Conservation (phyloP, 164 flowering plant genomes). For the Warburgia ugandensis region DNA sequence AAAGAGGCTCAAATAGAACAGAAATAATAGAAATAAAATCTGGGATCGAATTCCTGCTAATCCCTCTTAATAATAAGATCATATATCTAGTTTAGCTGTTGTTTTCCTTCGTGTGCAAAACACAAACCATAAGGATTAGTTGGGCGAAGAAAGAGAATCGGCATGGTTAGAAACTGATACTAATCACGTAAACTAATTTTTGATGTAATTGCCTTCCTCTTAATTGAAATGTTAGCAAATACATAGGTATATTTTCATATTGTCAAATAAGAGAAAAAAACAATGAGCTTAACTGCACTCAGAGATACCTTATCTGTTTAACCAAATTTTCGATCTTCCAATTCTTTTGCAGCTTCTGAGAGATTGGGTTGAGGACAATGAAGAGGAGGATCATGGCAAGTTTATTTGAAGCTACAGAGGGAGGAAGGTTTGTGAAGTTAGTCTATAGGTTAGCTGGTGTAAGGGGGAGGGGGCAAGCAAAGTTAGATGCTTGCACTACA, state of each 20-base stretch:
- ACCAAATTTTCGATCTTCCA: slow-evolving; percentile 18
- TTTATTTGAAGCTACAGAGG: slow-evolving; percentile 13
- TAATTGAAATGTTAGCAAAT: not conserved
- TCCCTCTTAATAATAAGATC: no score
- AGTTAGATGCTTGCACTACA: slow-evolving; percentile 24
- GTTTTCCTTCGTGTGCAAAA: no score
- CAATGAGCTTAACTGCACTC: not conserved
- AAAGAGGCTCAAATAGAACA: no score
- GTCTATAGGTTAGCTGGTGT: not conserved
- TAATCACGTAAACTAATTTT: not conserved
- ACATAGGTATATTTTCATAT: not conserved
- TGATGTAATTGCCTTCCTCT: not conserved
- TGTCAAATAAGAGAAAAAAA: not conserved
- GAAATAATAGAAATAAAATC: no score
- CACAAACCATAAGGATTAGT: no score
- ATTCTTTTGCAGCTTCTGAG: not conserved
- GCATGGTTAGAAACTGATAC: no score
- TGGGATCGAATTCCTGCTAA: no score
- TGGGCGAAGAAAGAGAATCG: no score
- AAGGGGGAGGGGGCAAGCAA: slow-evolving; percentile 21
- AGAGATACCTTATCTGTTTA: slow-evolving; percentile 34
- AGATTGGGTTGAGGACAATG: not conserved
- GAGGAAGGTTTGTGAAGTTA: slow-evolving; percentile 9
- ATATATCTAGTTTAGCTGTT: no score
- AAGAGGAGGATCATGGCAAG: not conserved